Evolutionary conservation across 306 rosid species (phyloP).

Genomic region (Trifolium dubium): DNA sequence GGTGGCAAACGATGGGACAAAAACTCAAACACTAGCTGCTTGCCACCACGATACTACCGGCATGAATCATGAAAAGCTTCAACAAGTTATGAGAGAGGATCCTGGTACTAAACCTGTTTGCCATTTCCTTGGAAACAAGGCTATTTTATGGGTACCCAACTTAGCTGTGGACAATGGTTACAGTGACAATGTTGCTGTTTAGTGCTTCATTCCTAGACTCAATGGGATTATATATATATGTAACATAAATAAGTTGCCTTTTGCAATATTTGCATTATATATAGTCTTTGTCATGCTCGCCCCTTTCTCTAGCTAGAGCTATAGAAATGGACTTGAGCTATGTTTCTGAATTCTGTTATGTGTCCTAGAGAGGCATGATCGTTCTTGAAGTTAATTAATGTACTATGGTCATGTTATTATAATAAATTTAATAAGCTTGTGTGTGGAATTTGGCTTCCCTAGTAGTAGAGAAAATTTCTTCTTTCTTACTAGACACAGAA

Average conservation of each 20-base stretch:
- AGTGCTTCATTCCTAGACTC: neutral
- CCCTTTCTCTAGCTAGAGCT: neutral
- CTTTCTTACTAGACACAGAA: too few species aligned
- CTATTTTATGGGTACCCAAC: constrained; percentile 14
- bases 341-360: neutral
- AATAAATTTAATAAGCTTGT: neutral
- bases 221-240: neutral
- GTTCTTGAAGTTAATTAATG: neutral
- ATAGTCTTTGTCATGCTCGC: neutral
- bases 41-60: constrained; percentile 46
- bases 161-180: neutral
- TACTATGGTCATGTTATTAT: neutral
- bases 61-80: constrained; percentile 6
- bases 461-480: too few species aligned
- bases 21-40: constrained; percentile 54
- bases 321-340: neutral
- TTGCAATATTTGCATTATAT: neutral
- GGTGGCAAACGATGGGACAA: constrained; percentile 55
- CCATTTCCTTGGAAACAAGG: constrained; percentile 29
- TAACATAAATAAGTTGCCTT: neutral
- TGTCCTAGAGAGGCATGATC: neutral
- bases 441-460: too few species aligned
- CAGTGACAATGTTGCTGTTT: neutral
- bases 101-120: constrained; percentile 16
- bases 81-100: neutral